These are phyloP conservation scores for Metschnikowia vanudenii DNA, from an alignment of 805 yeast species.

Conservation along the genomic window DNA sequence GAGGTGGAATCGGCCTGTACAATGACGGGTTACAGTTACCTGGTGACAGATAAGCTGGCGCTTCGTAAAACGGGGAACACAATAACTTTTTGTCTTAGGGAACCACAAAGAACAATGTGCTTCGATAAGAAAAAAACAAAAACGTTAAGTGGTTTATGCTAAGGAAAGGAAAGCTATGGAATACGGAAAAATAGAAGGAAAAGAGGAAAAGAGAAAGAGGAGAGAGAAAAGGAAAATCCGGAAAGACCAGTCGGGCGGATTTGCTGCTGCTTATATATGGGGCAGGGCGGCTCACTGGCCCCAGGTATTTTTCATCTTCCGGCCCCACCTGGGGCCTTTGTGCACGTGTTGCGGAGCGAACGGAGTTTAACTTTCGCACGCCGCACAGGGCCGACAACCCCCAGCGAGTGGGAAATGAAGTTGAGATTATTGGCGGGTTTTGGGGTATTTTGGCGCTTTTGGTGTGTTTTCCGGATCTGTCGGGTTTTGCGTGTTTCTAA, in stretches of 20 bases:
- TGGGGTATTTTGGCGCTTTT: too few relatives aligned
- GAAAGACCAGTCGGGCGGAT: background rate
- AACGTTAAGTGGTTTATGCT: too few relatives aligned
- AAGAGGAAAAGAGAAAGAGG: background rate
- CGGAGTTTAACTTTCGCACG: too few relatives aligned
- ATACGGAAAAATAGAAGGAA: too few relatives aligned
- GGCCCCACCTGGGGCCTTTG: background rate
- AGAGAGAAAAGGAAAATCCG: background rate
- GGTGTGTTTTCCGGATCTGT: too few relatives aligned
- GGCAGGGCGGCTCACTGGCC: background rate
- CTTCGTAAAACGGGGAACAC: background rate
- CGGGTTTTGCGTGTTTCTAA: too few relatives aligned
- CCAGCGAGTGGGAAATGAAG: too few relatives aligned
- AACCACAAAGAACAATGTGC: background rate
- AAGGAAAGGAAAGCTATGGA: background rate
- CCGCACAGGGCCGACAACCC: too few relatives aligned
- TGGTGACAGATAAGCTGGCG: background rate
- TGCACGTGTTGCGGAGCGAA: background rate
- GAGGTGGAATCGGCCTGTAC: background rate
- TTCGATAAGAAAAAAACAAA: background rate
- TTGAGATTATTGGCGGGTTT: too few relatives aligned
- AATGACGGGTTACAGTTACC: background rate
- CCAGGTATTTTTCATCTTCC: background rate
- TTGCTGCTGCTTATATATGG: constrained; percentile 1
- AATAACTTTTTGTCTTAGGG: background rate